Conservation (phyloP, 441 rosid genomes). For the Theobroma grandiflorum region DNA sequence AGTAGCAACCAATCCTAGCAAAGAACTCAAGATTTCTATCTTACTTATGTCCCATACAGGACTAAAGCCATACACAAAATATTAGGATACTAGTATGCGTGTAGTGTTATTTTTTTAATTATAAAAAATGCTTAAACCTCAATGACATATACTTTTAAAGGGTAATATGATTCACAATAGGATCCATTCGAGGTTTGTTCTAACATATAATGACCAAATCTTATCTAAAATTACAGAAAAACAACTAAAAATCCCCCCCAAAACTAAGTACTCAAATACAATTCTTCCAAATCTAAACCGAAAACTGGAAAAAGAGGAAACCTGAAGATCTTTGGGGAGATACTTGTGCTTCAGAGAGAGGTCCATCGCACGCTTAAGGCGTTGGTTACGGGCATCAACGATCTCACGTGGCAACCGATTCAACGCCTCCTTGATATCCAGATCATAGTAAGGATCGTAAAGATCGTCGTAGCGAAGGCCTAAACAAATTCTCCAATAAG, state of each 20-base stretch:
- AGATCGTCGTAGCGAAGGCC: slow-evolving; percentile 93
- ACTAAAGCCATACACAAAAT: not conserved
- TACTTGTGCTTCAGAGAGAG: slow-evolving; percentile 96
- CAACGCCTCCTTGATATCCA: slow-evolving; percentile 89
- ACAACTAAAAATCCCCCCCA: not conserved
- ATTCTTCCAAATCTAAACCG: not conserved
- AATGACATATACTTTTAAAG: not conserved
- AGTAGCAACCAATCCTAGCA: not conserved
- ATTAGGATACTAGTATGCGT: not conserved
- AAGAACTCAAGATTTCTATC: slow-evolving; percentile 8
- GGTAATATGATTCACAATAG: not conserved
- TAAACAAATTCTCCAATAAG: slow-evolving; percentile 15
- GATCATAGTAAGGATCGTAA: slow-evolving; percentile 75
- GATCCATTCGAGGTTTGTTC: not conserved
- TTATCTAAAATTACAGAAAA: slow-evolving; percentile 1
- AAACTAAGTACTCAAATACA: not conserved
- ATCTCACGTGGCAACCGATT: slow-evolving; percentile 87
- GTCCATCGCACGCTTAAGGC: slow-evolving; percentile 93
- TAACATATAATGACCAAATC: not conserved
- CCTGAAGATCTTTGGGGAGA: slow-evolving; percentile 83
- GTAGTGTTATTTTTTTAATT: not conserved
- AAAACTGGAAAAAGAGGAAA: slow-evolving; percentile 17
- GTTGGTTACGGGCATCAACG: slow-evolving; percentile 91
- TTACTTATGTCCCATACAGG: not conserved
- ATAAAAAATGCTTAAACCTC: not conserved